These are phyloP conservation scores for Huntiella omanensis DNA, from an alignment of 2,329 filamentous ascomycete genomes.

Conservation along the genomic window DNA sequence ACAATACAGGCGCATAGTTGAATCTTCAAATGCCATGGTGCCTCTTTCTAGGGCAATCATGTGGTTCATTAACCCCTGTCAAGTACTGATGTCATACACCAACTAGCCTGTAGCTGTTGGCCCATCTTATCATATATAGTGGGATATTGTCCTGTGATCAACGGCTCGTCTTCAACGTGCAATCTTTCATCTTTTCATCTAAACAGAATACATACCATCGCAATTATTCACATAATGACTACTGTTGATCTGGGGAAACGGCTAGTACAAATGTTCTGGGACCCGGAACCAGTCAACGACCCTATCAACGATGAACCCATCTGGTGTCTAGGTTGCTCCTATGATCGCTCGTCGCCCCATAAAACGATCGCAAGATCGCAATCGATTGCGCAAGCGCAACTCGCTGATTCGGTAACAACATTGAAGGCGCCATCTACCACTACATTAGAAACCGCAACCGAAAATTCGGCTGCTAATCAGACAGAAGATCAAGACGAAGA, in stretches of 20 bases:
- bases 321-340: conserved; percentile 56
- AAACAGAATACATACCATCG: background rate
- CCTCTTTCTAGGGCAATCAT: background rate
- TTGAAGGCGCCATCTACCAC: background rate
- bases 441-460: background rate
- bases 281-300: conserved; percentile 73
- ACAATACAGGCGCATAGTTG: too few species aligned
- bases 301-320: conserved; percentile 46
- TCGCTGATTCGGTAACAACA: background rate
- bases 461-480: background rate
- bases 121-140: too few species aligned
- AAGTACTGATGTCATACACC: conserved; percentile 7
- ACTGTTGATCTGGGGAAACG: conserved; percentile 61
- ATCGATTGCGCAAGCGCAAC: background rate
- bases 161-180: too few species aligned
- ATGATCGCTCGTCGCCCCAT: conserved; percentile 21
- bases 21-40: too few species aligned
- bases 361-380: background rate
- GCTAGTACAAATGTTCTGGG: conserved; percentile 82
- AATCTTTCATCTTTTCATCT: too few species aligned
- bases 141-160: too few species aligned
- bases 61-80: background rate
- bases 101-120: too few species aligned
- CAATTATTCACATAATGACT: conserved; percentile 17
- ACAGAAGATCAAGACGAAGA: conserved; percentile 14